Percentiles rank a stretch among this genome's conserved stretches.
phyloP scores from a whole-genome alignment of 2,329 filamentous ascomycete genomes.

The Penicillium brasilianum region DNA sequence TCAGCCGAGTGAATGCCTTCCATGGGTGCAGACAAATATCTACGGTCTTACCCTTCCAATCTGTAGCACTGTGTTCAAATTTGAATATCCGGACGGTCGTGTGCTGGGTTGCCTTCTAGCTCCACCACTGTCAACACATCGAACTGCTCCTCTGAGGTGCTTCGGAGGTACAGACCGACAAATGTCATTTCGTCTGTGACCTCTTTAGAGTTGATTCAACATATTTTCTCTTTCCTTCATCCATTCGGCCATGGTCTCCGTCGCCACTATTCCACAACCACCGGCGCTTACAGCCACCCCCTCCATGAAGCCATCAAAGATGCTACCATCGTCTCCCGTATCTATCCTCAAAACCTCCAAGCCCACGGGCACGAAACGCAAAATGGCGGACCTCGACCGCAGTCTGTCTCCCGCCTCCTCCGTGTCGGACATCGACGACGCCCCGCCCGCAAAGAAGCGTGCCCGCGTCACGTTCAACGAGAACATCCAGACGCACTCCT shows the following conservation, averaged over 20 bases:
- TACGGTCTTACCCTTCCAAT: conserved; percentile 11
- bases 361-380: conserved; percentile 42
- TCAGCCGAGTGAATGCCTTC: conserved; percentile 18
- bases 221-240: conserved; percentile 3
- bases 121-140: conserved; percentile 19
- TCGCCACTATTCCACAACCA: conserved; percentile 37
- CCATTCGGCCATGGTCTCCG: conserved; percentile 40
- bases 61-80: conserved; percentile 19
- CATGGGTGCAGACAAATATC: conserved; percentile 30
- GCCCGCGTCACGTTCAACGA: conserved; percentile 52
- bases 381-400: conserved; percentile 43
- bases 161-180: conserved; percentile 20
- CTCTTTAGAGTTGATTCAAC: conserved; percentile 11
- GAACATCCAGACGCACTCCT: conserved; percentile 46
- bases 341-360: conserved; percentile 47
- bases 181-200: conserved; percentile 29
- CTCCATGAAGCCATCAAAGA: conserved; percentile 35
- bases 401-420: conserved; percentile 40
- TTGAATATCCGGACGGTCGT: conserved; percentile 26
- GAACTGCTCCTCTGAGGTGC: conserved; percentile 11
- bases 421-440: conserved; percentile 33
- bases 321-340: conserved; percentile 37
- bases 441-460: conserved; percentile 46
- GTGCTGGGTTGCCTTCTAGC: conserved; percentile 28
- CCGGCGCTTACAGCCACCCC: conserved; percentile 33